phyloP scores from a whole-genome alignment of 1,284 basidiomycete genomes.

The Puccinia triticina region DNA sequence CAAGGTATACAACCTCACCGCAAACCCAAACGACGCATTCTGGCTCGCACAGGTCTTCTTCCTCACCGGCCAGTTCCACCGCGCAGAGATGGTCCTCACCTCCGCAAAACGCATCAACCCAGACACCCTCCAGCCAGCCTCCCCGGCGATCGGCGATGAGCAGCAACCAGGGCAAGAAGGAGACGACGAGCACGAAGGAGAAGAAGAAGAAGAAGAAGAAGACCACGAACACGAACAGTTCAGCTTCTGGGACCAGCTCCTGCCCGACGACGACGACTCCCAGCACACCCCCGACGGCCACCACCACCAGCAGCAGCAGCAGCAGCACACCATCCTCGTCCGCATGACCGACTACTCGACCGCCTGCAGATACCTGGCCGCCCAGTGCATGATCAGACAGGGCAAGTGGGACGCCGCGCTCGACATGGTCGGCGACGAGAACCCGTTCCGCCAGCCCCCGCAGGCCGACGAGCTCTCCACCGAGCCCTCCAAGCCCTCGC shows the following conservation, averaged over 20 bases:
- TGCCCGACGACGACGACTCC: neutral
- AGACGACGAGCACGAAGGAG: neutral
- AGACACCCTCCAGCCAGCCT: conserved; percentile 22
- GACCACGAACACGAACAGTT: neutral
- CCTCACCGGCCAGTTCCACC: conserved; percentile 88
- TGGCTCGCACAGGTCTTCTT: conserved; percentile 98
- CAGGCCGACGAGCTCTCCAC: neutral
- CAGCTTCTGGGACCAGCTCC: conserved; percentile 12
- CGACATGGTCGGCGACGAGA: conserved; percentile 87
- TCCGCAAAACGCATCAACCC: conserved; percentile 61
- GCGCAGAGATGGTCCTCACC: conserved; percentile 86
- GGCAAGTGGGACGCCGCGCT: conserved; percentile 91
- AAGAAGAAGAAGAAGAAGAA: neutral
- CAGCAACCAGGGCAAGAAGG: neutral
- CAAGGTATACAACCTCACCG: conserved; percentile 90
- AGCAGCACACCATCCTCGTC: conserved; percentile 4
- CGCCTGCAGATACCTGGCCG: conserved; percentile 88
- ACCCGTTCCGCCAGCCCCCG: conserved; percentile 69
- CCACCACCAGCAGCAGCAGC: neutral
- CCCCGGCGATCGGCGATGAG: neutral
- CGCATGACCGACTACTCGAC: conserved; percentile 83
- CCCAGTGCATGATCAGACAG: conserved; percentile 88
- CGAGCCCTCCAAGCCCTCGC: conserved; percentile 76
- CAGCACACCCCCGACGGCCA: neutral
- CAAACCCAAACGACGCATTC: conserved; percentile 94